Evolutionary conservation across 148 eudicot genomes (phyloP), one percentile per base, ranked within the genome.

Genomic region (Diospyros kaki): DNA sequence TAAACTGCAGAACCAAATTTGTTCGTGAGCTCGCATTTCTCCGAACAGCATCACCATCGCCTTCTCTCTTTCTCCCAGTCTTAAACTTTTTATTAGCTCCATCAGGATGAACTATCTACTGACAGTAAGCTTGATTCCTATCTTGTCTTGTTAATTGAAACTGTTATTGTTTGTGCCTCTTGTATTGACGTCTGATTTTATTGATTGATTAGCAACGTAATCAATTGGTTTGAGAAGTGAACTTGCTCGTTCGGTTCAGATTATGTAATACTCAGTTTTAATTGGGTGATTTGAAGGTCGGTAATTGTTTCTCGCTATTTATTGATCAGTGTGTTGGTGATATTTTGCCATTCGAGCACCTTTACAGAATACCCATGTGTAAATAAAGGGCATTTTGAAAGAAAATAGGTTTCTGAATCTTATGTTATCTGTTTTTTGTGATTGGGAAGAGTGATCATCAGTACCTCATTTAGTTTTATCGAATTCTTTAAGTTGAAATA

Each of bases 51-150:
- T 40, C 68, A 7, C 39, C 68, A 4, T 38, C 59, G 3, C 17
- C 53, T 13, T 38, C n/a, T 48, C 50, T 70, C 28, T 28, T 28
- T 28, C 28, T 64, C 66, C 59, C 50, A 28, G 0, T 28, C 38
- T 9, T 64, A 8, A 11, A 58, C 73, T 50, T 56, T 74, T 13
- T 66, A 2, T 38, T 28, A 46, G 53, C 62, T 39, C 46, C 65
- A 67, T 81, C 83, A 56, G 77, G 69, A 83, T 83, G 86, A 83
- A 83, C 77, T 80, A 83, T 63, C 71, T 83, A 45, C 81, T 83
- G 43, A 69, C 86, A 75, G 86, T 83, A 70, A 68, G 63, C 58
- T 58, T 61, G 46, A 67, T 78, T 65, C 55, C n/a, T 12, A 10
- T 6, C 50, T 58, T 60, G 52, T 8, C 50, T 6, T 6, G 10